phyloP scores from a whole-genome alignment of 1,284 basidiomycete genomes.

The Lentinula novae-zelandiae region DNA sequence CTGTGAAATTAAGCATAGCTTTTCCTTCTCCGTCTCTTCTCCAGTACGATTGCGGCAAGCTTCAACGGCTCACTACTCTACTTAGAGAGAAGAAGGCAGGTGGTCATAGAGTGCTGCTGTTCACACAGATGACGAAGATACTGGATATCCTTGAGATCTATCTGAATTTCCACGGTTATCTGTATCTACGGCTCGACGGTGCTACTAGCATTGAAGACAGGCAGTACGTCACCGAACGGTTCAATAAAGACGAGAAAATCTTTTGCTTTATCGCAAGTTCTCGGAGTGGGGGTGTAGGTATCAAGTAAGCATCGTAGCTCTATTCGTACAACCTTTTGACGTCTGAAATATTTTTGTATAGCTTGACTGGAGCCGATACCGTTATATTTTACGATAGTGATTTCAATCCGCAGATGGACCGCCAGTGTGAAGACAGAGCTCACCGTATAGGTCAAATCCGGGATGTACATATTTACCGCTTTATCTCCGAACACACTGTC shows the following conservation, averaged over 20 bases:
- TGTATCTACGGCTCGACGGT: slow-evolving; percentile 91
- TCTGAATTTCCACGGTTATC: slow-evolving; percentile 89
- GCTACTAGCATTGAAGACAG: slow-evolving; percentile 95
- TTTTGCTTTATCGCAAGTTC: slow-evolving; percentile 95
- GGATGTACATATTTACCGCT: slow-evolving; percentile 96
- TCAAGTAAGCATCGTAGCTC: slow-evolving; percentile 63
- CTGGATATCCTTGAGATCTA: slow-evolving; percentile 94
- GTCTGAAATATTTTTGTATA: slow-evolving; percentile 25
- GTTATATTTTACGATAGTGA: slow-evolving; percentile 97
- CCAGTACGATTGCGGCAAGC: slow-evolving; percentile 96
- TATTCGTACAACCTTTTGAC: neutral
- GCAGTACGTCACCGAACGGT: slow-evolving; percentile 94
- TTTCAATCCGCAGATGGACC: slow-evolving; percentile 97
- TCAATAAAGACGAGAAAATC: slow-evolving; percentile 88
- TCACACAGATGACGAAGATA: slow-evolving; percentile 96
- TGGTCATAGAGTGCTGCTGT: slow-evolving; percentile 90
- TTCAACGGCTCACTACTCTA: slow-evolving; percentile 80
- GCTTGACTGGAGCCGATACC: slow-evolving; percentile 93
- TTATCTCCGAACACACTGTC: slow-evolving; percentile 89
- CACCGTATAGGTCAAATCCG: slow-evolving; percentile 96
- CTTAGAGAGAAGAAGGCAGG: slow-evolving; percentile 83
- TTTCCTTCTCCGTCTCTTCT: slow-evolving; percentile 90
- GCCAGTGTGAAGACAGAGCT: slow-evolving; percentile 94
- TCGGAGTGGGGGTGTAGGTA: slow-evolving; percentile 92
- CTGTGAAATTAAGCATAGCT: slow-evolving; percentile 88